Percentiles rank a stretch among this genome's conserved stretches.
Evolutionary conservation across 176 grass and related monocot genomes (phyloP).

Genomic region (Oryza longistaminata): DNA sequence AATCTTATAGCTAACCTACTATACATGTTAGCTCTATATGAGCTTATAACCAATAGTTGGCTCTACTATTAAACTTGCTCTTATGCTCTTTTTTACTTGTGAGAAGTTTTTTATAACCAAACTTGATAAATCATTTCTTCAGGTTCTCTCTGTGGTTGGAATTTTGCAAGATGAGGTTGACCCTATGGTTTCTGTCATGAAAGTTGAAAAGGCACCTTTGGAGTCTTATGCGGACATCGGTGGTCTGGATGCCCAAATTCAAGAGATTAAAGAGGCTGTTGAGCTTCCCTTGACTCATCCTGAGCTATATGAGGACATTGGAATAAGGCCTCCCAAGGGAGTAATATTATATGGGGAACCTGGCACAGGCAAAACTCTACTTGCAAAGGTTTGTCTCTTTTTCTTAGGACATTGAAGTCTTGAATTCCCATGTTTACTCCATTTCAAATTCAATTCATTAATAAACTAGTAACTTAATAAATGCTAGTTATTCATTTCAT

Average conservation of each 20-base stretch:
- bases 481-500: background rate
- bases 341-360: slow-evolving; percentile 84
- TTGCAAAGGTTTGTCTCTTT: slow-evolving; percentile 62
- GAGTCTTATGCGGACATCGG: slow-evolving; percentile 85
- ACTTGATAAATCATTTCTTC: slow-evolving; percentile 10
- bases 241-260: slow-evolving; percentile 84
- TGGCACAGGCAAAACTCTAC: slow-evolving; percentile 83
- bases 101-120: background rate
- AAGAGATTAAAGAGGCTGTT: slow-evolving; percentile 84
- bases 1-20: too few species aligned
- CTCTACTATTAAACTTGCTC: too few species aligned
- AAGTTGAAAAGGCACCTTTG: slow-evolving; percentile 81
- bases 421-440: background rate
- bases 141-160: slow-evolving; percentile 84
- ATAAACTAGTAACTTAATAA: slow-evolving; percentile 5
- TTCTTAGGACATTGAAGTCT: slow-evolving; percentile 5
- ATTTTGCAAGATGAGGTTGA: slow-evolving; percentile 84
- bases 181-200: slow-evolving; percentile 90
- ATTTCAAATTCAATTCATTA: background rate
- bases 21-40: too few species aligned
- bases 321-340: slow-evolving; percentile 84
- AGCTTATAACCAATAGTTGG: too few species aligned
- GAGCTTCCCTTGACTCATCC: slow-evolving; percentile 83
- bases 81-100: background rate
- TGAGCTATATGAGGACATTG: slow-evolving; percentile 81